Conservation (phyloP, 2,329 filamentous ascomycete genomes). For the Coniochaeta pulveracea region DNA sequence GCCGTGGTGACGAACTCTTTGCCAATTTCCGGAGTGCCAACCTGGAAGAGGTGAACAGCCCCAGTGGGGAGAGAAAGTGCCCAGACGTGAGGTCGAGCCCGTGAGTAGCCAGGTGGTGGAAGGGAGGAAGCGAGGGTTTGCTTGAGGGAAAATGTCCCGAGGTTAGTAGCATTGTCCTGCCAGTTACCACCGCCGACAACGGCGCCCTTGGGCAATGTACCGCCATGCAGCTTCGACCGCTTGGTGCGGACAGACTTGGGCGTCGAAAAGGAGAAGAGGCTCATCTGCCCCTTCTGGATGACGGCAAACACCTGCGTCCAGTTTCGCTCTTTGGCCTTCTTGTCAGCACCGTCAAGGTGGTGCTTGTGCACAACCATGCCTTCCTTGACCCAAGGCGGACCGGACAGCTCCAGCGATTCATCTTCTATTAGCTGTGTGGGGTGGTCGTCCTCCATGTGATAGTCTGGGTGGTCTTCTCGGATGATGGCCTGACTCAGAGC, state of each 20-base stretch:
- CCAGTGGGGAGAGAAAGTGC: slow-evolving; percentile 84
- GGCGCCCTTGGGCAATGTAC: slow-evolving; percentile 34
- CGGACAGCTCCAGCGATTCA: slow-evolving; percentile 80
- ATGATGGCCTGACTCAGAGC: slow-evolving; percentile 95
- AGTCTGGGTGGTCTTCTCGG: slow-evolving; percentile 59
- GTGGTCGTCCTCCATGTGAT: slow-evolving; percentile 40
- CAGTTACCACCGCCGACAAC: slow-evolving; percentile 93
- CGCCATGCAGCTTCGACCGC: slow-evolving; percentile 36
- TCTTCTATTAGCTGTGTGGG: slow-evolving; percentile 69
- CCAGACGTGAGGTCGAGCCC: slow-evolving; percentile 84
- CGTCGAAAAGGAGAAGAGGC: slow-evolving; percentile 84
- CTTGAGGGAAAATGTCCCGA: slow-evolving; percentile 77
- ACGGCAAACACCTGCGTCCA: slow-evolving; percentile 96
- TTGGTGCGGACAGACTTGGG: slow-evolving; percentile 66
- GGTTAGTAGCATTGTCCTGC: slow-evolving; percentile 88
- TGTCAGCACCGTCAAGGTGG: slow-evolving; percentile 81
- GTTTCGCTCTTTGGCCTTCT: slow-evolving; percentile 84
- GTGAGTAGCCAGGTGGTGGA: slow-evolving; percentile 86
- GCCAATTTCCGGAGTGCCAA: slow-evolving; percentile 87
- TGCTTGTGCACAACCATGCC: slow-evolving; percentile 94
- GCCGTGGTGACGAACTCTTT: slow-evolving; percentile 88
- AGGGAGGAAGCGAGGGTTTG: slow-evolving; percentile 87
- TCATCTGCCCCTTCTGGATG: slow-evolving; percentile 87
- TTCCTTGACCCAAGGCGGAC: slow-evolving; percentile 97
- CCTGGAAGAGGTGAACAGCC: slow-evolving; percentile 96